Base-by-base conservation (phyloP, 805 yeast genomes). In the Tetrapisispora namnaoensis region DNA sequence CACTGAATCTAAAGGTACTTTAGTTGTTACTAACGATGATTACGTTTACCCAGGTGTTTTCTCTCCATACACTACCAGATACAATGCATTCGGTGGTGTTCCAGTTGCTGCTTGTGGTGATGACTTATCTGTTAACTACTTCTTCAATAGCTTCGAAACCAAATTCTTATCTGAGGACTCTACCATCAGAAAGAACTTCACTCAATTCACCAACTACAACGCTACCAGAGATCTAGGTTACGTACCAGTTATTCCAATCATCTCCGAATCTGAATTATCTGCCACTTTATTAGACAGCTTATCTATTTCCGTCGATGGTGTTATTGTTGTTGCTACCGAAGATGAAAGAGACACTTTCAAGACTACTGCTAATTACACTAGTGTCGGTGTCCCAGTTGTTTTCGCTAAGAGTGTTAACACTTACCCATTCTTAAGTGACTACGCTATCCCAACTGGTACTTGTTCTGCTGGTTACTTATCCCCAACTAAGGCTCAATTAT, bases 401-500 rank as follows among this genome's bases (percentile, higher is more conserved):
- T 63, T 54, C 51, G 58, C 69, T 30, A 53, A 55, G n/a, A 47
- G 54, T 32, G 50, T 52, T 27, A 46, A 57, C 30, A 55, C 51
- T 40, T 47, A 59, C 42, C 50, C 47, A 43, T 49, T 49, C 41
- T 55, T 60, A 16, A 46, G 49, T 14, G 37, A 43, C 8, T 54
- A 47, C 17, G 60, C 56, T 30, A 55, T 61, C 34, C 67, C 67
- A 49, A 42, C 32, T 1, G 56, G 56, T 30, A 55, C 67, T 16
- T 53, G 63, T 45, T 62, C 61, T 27, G 68, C 62, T 38, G 68
- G 68, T 47, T 54, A 54, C 51, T 51, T 65, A 49, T 54, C 65
- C 38, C 67, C 68, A 44, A 47, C 54, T 22, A 58, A 64, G 53
- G 64, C 68, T 36, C 67, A 64, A 52, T 45, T 65, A 36, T 53